Evolutionary conservation across 129 eudicot genomes (phyloP), one percentile per base, ranked within the genome.

Genomic region (Ambrosia artemisiifolia): DNA sequence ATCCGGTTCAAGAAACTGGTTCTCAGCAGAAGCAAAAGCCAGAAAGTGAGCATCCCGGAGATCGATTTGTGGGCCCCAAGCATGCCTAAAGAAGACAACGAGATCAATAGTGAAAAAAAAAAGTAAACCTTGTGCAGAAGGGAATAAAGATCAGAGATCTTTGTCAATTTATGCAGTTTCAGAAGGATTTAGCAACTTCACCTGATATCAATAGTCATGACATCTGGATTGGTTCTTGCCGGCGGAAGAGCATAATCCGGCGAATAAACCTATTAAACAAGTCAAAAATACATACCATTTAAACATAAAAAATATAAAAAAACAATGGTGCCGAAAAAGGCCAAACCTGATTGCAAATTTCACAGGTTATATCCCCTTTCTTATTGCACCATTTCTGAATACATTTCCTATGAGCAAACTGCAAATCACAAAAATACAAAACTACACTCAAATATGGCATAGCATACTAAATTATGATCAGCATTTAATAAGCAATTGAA

Each of bases 371-470:
- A 17, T 84, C 92, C 19, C 97, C 96, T 62, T 88, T 91, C 66
- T 84, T 81, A 67, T 91, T 91, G 85, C 96, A 91, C 97, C 97
- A 91, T 76, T 81, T 81, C 83, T 91, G 95, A 74, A 91, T 83
- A 60, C 97, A 91, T 77, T 83, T 91, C 82, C 97, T 85, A 81
- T 91, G 97, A 70, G 97, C 97, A 84, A 84, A 88, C 97, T 91
- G 48, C 67, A 72, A 72, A 5, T 55, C 75, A 43, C 51, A 55
- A 24, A 24, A 56, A 20, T 11, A 71, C 16, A 56, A 36, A 55
- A 62, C 34, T 35, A 12, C 32, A 32, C 10, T 59, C 36, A 57
- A 71, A 61, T 19, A 4, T 48, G 17, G 14, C 54, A 20, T 8
- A 10, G 19, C 3, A 53, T 49, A 14, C 42, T 42, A 1, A 55